Evolutionary conservation across 2,329 filamentous ascomycete species (phyloP).

Genomic region (Aspergillus tanneri): DNA sequence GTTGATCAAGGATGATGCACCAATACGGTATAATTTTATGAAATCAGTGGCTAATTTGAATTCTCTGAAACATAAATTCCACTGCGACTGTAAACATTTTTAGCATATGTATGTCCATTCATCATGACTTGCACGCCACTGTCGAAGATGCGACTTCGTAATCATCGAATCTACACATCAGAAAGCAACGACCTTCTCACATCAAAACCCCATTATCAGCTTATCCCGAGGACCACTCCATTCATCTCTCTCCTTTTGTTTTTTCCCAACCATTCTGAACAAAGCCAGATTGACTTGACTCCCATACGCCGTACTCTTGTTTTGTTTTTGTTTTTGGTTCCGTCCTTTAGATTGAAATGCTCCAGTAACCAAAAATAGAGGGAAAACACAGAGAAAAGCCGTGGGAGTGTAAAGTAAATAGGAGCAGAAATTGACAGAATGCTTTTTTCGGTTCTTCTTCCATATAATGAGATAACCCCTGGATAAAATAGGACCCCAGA

Average conservation of each 20-base stretch:
- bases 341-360: conserved; percentile 7
- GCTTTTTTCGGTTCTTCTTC: conserved; percentile 20
- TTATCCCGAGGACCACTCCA: no score
- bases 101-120: conserved; percentile 34
- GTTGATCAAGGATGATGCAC: background rate
- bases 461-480: conserved; percentile 17
- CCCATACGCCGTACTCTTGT: conserved; percentile 37
- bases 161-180: conserved; percentile 22
- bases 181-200: conserved; percentile 7
- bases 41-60: no score
- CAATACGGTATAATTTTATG: no score
- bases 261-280: conserved; percentile 22
- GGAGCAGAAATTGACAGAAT: conserved; percentile 8
- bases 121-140: conserved; percentile 33
- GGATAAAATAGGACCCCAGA: conserved; percentile 12
- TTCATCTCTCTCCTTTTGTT: conserved; percentile 11
- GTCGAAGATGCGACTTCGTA: conserved; percentile 30
- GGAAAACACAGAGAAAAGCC: conserved; percentile 14
- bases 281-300: conserved; percentile 30
- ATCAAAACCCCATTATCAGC: background rate
- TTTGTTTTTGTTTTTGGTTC: conserved; percentile 11
- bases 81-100: background rate
- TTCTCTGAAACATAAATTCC: background rate
- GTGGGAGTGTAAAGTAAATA: no score
- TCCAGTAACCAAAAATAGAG: conserved; percentile 4